Conservation (phyloP, 345 rosid species). For the Dipteronia sinensis region DNA sequence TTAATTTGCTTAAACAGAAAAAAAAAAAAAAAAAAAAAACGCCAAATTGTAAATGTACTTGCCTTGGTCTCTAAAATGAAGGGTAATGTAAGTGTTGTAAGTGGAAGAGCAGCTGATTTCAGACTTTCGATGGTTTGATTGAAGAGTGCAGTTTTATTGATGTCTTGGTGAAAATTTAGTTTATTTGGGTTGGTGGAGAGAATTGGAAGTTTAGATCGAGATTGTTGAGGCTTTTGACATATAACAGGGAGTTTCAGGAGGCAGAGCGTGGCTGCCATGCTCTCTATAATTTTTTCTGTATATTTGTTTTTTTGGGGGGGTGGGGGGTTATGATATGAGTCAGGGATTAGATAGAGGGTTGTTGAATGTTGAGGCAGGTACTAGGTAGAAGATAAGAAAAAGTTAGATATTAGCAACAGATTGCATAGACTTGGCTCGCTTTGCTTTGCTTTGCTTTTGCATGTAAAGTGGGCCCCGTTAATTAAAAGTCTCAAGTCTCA, state of each 20-base stretch:
- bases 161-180: conserved; percentile 12
- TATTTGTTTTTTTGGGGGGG: neutral
- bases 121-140: conserved; percentile 29
- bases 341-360: too few relatives aligned
- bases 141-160: conserved; percentile 25
- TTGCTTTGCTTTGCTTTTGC: neutral
- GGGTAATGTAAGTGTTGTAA: conserved; percentile 58
- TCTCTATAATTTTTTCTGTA: neutral
- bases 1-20: neutral
- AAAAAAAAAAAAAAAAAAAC: neutral
- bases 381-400: conserved; percentile 22
- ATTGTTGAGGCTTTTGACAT: conserved; percentile 23
- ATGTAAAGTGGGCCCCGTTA: neutral
- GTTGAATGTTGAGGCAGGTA: too few relatives aligned
- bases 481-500: too few relatives aligned
- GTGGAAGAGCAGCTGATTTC: conserved; percentile 58
- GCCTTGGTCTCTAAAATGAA: conserved; percentile 67
- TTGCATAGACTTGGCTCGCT: neutral
- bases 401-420: neutral
- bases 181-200: conserved; percentile 25
- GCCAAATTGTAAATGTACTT: neutral
- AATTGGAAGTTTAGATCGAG: conserved; percentile 16
- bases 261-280: conserved; percentile 78
- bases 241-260: conserved; percentile 45
- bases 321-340: neutral